phyloP scores from a whole-genome alignment of 176 grass and related monocot species.

The Aegilops bicornis region DNA sequence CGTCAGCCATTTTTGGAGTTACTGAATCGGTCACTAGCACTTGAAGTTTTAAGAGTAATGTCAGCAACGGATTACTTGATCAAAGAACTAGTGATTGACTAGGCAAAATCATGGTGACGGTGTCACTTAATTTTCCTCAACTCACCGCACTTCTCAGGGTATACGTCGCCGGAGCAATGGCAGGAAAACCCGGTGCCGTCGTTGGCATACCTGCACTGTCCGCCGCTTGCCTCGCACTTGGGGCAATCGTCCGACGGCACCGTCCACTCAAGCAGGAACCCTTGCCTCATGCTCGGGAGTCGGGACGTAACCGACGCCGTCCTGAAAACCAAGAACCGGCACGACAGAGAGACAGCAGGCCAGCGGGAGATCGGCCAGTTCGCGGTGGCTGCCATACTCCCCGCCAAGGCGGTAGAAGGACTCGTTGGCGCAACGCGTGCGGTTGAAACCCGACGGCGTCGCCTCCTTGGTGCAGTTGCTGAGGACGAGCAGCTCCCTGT shows the following conservation, averaged over 20 bases:
- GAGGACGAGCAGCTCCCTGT: slow-evolving; percentile 21
- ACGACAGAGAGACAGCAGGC: background rate
- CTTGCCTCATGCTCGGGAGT: background rate
- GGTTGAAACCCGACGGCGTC: background rate
- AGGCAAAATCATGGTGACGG: background rate
- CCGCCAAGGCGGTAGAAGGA: background rate
- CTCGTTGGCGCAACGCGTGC: background rate
- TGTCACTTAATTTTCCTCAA: background rate
- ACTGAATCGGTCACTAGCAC: background rate
- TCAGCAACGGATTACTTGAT: background rate
- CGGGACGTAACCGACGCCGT: background rate
- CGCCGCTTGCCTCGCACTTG: slow-evolving; percentile 25
- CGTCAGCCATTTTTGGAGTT: no score
- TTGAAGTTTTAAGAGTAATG: background rate
- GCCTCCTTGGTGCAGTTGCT: background rate
- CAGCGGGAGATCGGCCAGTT: no score
- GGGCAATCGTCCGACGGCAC: background rate
- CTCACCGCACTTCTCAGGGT: slow-evolving; percentile 19
- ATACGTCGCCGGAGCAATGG: background rate
- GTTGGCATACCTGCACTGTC: background rate
- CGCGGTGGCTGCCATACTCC: background rate
- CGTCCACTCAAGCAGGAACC: slow-evolving; percentile 35
- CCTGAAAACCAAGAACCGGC: background rate
- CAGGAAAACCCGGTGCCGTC: background rate
- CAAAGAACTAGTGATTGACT: background rate